Percentiles rank a stretch among this genome's conserved stretches.
Evolutionary conservation across 129 eudicot species (phyloP).

Genomic region (Dittrichia graveolens): DNA sequence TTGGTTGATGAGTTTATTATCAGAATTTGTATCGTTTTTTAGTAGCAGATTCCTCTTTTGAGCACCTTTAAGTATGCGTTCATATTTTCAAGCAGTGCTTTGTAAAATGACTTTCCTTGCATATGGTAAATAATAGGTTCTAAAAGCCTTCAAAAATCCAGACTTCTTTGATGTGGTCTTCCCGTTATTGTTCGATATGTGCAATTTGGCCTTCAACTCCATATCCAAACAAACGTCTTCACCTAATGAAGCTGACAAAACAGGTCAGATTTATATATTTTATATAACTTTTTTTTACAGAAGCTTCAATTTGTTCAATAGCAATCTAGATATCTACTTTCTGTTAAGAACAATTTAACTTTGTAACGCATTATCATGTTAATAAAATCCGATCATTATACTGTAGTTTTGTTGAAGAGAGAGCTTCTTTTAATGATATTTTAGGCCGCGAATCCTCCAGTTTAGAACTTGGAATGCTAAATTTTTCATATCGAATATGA

Average conservation of each 20-base stretch:
- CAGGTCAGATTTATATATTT: slow-evolving; percentile 45
- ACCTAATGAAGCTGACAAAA: slow-evolving; percentile 44
- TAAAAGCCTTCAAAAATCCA: slow-evolving; percentile 77
- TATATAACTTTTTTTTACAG: not conserved
- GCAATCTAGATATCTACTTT: slow-evolving; percentile 10
- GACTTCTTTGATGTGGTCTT: slow-evolving; percentile 68
- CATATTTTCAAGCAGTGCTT: slow-evolving; percentile 9
- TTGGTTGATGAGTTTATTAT: not conserved
- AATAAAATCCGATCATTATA: too few species aligned
- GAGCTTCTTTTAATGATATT: too few species aligned
- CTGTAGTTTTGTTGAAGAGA: too few species aligned
- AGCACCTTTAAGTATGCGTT: not conserved
- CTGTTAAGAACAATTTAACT: too few species aligned
- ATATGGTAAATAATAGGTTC: slow-evolving; percentile 45
- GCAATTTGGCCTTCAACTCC: slow-evolving; percentile 36
- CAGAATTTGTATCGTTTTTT: not conserved
- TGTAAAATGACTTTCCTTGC: slow-evolving; percentile 26
- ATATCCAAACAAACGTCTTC: slow-evolving; percentile 48
- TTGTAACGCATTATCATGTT: too few species aligned
- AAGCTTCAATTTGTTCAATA: not conserved
- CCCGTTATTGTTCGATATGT: slow-evolving; percentile 71
- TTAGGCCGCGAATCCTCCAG: too few species aligned
- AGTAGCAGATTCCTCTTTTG: not conserved
- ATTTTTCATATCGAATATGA: too few species aligned
- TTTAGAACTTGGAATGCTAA: too few species aligned